Evolutionary conservation across 495 filamentous ascomycete genomes (phyloP), one percentile per base, ranked within the genome.

Genomic region (Penicillium paxilli): DNA sequence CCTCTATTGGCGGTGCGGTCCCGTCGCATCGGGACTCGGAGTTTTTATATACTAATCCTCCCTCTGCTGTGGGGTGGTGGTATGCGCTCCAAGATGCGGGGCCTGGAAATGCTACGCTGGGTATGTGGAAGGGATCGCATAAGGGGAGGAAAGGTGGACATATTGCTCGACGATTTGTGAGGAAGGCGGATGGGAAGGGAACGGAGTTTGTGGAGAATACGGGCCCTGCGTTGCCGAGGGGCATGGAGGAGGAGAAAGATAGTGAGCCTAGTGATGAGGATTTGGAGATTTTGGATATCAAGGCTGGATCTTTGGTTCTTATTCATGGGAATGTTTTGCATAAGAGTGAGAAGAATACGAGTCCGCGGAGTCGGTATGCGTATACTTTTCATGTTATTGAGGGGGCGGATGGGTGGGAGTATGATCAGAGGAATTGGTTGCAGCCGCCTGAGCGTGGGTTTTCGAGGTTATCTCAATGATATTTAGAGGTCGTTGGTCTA

Each of bases 371-470:
- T 51, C 82, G 94, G 63, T 95, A 91, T 67, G 96, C 96, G 21
- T 98, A 98, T 72, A 98, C 95, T 0, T 98, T 97, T 63, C 94
- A 98, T 76, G 81, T 96, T 35, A 98, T 98, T 65, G 94, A 98
- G 70, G 90, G 90, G 0, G 86, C 89, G 45, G 81, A 86, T 35
- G 73, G 74, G 17, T 78, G 72, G 74, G 73, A 73, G 33, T 98
- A 96, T 70, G 95, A 98, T 73, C 80, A 79, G 72, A 75, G 77
- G 67, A 98, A 98, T 68, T 98, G 94, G 94, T 62, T 98, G 65
- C 92, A 96, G 75, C 91, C 91, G 42, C 83, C 90, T 2, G 70
- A 77, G 49, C 81, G 80, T 46, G 92, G 90, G 0, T 96, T 97
- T 57, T 87, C 88, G 3, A 87, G 62, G 69, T 60, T 96, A 49